These are phyloP conservation scores for Apophysomyces variabilis DNA, from an alignment of 371 early-diverging fungal species.

Conservation along the genomic window DNA sequence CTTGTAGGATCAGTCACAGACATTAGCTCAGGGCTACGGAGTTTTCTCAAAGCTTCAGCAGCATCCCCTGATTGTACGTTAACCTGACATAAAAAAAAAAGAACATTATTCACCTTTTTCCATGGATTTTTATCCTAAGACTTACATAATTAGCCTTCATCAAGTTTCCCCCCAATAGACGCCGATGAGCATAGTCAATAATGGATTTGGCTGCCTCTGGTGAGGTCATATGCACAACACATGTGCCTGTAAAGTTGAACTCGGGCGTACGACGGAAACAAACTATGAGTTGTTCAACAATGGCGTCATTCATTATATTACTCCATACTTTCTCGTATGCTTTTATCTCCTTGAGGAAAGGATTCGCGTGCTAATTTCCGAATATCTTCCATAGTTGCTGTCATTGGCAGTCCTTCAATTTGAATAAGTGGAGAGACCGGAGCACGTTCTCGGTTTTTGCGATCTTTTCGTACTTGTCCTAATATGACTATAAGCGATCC, in stretches of 20 bases:
- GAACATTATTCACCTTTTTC: conserved; percentile 1
- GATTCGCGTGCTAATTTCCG: conserved; percentile 51
- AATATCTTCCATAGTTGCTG: conserved; percentile 48
- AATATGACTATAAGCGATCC: background rate
- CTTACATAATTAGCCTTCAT: conserved; percentile 42
- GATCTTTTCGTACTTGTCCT: conserved; percentile 22
- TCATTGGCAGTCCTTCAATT: conserved; percentile 40
- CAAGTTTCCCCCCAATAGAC: conserved; percentile 44
- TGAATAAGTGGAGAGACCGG: conserved; percentile 34
- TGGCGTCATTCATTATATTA: conserved; percentile 1
- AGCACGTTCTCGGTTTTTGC: background rate
- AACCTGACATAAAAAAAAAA: conserved; percentile 1
- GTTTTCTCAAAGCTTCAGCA: conserved; percentile 19
- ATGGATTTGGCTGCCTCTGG: conserved; percentile 39
- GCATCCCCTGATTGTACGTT: conserved; percentile 8
- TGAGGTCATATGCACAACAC: conserved; percentile 35
- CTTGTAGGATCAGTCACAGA: conserved; percentile 35
- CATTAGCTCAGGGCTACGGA: conserved; percentile 34
- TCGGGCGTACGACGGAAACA: conserved; percentile 40
- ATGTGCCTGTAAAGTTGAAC: conserved; percentile 43
- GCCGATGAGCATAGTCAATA: conserved; percentile 41
- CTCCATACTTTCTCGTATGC: conserved; percentile 34
- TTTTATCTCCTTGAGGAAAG: conserved; percentile 40
- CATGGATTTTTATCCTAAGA: background rate
- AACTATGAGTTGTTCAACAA: conserved; percentile 23